Conservation (phyloP, 2,329 filamentous ascomycete species). For the Botrytis fabae region DNA sequence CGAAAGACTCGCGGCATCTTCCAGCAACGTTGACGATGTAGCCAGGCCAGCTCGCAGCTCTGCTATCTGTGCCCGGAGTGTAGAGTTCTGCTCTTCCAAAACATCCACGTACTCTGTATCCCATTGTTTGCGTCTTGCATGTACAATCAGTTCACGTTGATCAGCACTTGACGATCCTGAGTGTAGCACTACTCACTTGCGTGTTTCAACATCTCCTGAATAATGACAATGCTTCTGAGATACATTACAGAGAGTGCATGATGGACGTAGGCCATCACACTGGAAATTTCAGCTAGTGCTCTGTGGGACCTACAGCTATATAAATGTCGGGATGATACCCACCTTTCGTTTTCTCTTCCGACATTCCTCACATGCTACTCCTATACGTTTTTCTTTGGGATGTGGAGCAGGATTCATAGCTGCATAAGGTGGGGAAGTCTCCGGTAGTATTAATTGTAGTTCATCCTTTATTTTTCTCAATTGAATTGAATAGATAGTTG, state of each 20-base stretch:
- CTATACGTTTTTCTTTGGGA: too few species aligned
- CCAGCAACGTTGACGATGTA: background rate
- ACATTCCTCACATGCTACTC: background rate
- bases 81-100: background rate
- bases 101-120: background rate
- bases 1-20: background rate
- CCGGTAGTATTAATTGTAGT: too few species aligned
- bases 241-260: background rate
- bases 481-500: too few species aligned
- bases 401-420: too few species aligned
- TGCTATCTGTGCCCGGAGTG: background rate
- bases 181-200: background rate
- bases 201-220: background rate
- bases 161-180: background rate
- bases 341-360: background rate
- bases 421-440: too few species aligned
- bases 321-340: background rate
- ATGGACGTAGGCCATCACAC: background rate
- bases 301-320: background rate
- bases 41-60: too few species aligned
- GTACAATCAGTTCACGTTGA: background rate
- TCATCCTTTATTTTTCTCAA: too few species aligned
- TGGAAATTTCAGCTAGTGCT: background rate
- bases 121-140: background rate
- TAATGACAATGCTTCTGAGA: background rate